Evolutionary conservation across 192 early-diverging fungal genomes (phyloP).

Genomic region (Coemansia sp.): DNA sequence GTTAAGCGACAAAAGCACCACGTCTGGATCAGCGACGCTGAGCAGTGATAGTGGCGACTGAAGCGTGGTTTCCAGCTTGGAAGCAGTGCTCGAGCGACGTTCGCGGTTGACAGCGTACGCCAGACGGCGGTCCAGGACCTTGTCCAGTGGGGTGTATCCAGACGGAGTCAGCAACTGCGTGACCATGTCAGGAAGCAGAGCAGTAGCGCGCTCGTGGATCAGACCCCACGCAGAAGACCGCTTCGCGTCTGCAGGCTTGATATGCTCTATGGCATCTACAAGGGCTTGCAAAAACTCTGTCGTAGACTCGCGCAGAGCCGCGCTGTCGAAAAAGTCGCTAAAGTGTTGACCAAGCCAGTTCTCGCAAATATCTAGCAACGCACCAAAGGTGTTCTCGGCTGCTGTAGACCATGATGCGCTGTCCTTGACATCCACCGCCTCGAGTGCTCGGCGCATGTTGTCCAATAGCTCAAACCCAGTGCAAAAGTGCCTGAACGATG

Average conservation of each 20-base stretch:
- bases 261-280: neutral
- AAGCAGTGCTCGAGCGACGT: conserved; percentile 18
- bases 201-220: conserved; percentile 12
- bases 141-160: conserved; percentile 31
- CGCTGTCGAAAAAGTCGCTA: conserved; percentile 65
- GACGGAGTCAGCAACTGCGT: conserved; percentile 38
- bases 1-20: conserved; percentile 43
- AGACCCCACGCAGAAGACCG: conserved; percentile 14
- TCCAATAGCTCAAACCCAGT: conserved; percentile 48
- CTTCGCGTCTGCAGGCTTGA: conserved; percentile 6
- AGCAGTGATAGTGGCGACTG: conserved; percentile 40
- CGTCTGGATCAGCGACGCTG: conserved; percentile 30
- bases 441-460: conserved; percentile 29
- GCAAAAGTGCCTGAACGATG: conserved; percentile 67
- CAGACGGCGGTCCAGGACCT: conserved; percentile 37
- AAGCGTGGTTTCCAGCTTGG: conserved; percentile 18
- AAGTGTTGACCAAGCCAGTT: conserved; percentile 65
- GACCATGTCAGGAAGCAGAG: conserved; percentile 29
- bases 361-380: conserved; percentile 60
- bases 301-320: conserved; percentile 54
- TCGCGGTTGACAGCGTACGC: conserved; percentile 36
- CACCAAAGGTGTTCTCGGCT: conserved; percentile 8
- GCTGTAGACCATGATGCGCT: conserved; percentile 37
- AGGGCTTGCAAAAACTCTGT: conserved; percentile 42
- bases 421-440: conserved; percentile 1